These are phyloP conservation scores for Saccharomycopsis phalli DNA, from an alignment of 1,139 yeast genomes.

Conservation along the genomic window DNA sequence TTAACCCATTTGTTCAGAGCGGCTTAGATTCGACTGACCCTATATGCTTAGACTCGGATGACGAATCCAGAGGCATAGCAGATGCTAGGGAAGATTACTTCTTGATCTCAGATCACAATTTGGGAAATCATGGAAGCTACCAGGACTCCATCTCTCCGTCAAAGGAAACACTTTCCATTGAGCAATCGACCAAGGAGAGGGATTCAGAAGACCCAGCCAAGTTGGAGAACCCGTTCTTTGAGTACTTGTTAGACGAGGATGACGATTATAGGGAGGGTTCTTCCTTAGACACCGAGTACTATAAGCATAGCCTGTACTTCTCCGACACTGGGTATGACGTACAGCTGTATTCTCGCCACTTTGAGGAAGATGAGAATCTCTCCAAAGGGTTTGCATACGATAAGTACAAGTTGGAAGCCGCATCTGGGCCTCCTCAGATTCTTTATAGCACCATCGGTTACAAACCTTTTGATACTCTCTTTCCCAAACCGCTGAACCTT, in stretches of 20 bases:
- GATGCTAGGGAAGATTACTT: not conserved
- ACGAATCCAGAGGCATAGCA: not conserved
- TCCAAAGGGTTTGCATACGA: not conserved
- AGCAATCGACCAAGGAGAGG: conserved; percentile 1
- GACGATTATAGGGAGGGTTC: no score
- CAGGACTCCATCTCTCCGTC: not conserved
- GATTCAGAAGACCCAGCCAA: not conserved
- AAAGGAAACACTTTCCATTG: not conserved
- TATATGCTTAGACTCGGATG: conserved; percentile 14
- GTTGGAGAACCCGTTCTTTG: conserved; percentile 9
- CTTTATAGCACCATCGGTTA: conserved; percentile 4
- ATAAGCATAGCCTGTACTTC: not conserved
- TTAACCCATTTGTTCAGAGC: conserved; percentile 9
- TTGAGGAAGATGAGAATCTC: not conserved
- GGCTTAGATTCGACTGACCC: conserved; percentile 14
- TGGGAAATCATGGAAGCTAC: not conserved
- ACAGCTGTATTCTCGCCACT: not conserved
- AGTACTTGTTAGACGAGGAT: conserved; percentile 3
- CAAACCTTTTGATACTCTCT: conserved; percentile 3
- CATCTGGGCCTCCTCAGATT: conserved; percentile 1
- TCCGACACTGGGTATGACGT: not conserved
- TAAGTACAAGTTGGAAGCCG: not conserved
- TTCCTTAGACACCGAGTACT: not conserved
- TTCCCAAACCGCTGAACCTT: conserved; percentile 3
- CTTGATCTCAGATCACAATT: not conserved